phyloP scores from a whole-genome alignment of 1,284 basidiomycete species.

The Cryptococcus sp. region DNA sequence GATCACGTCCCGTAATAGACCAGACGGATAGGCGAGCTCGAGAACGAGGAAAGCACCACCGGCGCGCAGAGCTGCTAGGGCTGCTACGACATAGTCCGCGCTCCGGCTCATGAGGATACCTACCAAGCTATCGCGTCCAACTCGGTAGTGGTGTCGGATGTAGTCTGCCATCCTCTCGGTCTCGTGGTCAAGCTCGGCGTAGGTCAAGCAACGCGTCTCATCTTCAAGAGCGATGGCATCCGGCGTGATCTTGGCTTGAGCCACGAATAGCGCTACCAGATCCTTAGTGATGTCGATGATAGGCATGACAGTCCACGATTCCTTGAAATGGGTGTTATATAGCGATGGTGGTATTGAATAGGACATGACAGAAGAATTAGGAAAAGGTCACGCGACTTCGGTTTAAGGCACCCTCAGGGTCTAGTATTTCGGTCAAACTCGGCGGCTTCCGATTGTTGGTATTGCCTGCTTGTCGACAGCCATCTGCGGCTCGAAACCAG shows the following conservation, averaged over 20 bases:
- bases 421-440: too few species aligned
- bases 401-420: too few species aligned
- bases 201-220: constrained; percentile 20
- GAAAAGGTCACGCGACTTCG: too few species aligned
- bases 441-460: too few species aligned
- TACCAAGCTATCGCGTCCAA: constrained; percentile 27
- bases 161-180: constrained; percentile 20
- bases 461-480: too few species aligned
- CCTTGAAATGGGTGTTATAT: too few species aligned
- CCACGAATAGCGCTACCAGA: constrained; percentile 7
- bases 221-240: constrained; percentile 15
- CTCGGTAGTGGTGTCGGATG: constrained; percentile 23
- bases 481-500: too few species aligned
- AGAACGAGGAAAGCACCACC: constrained; percentile 42
- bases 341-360: too few species aligned
- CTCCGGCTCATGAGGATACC: constrained; percentile 33
- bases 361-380: too few species aligned
- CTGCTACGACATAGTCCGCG: constrained; percentile 40
- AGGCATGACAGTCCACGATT: constrained; percentile 4
- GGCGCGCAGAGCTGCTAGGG: constrained; percentile 36
- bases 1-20: constrained; percentile 34
- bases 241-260: constrained; percentile 3
- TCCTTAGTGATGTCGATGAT: constrained; percentile 9
- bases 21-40: constrained; percentile 38
- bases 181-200: constrained; percentile 31